Conservation (phyloP, 371 early-diverging fungal genomes). For the Choanephora cucurbitarum region DNA sequence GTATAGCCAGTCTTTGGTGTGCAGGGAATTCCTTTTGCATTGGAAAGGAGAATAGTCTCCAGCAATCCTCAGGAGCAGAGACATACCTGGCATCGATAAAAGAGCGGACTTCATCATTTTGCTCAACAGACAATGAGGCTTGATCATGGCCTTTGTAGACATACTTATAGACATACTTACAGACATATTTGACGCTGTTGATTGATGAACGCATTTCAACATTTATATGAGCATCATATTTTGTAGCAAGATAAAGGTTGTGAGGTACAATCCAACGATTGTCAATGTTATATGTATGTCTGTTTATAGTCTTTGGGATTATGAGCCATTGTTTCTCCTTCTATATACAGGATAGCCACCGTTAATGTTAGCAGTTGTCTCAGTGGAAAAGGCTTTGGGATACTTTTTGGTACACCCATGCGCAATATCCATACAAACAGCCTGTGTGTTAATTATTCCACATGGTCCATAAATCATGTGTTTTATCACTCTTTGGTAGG, state of each 20-base stretch:
- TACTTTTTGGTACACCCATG: constrained; percentile 27
- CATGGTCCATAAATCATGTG: constrained; percentile 44
- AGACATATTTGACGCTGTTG: constrained; percentile 15
- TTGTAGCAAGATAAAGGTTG: constrained; percentile 25
- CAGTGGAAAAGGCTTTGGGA: constrained; percentile 18
- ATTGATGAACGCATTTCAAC: constrained; percentile 32
- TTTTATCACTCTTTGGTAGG: constrained; percentile 27
- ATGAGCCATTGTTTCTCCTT: neutral
- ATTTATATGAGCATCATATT: constrained; percentile 40
- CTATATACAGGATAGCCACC: constrained; percentile 2
- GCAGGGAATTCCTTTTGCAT: constrained; percentile 18
- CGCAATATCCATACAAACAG: constrained; percentile 33
- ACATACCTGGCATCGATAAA: constrained; percentile 22
- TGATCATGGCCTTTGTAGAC: constrained; percentile 33
- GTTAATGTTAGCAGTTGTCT: constrained; percentile 14
- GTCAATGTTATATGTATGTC: constrained; percentile 9
- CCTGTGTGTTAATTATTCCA: constrained; percentile 15
- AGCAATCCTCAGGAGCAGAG: constrained; percentile 27
- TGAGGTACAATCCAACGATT: constrained; percentile 30
- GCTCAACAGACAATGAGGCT: neutral
- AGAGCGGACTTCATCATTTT: too few species aligned
- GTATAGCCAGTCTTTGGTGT: neutral
- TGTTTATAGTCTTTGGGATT: too few species aligned
- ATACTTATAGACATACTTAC: too few species aligned
- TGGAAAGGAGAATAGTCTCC: constrained; percentile 24